Conservation (phyloP, 805 yeast genomes). For the Wickerhamomyces mucosus region DNA sequence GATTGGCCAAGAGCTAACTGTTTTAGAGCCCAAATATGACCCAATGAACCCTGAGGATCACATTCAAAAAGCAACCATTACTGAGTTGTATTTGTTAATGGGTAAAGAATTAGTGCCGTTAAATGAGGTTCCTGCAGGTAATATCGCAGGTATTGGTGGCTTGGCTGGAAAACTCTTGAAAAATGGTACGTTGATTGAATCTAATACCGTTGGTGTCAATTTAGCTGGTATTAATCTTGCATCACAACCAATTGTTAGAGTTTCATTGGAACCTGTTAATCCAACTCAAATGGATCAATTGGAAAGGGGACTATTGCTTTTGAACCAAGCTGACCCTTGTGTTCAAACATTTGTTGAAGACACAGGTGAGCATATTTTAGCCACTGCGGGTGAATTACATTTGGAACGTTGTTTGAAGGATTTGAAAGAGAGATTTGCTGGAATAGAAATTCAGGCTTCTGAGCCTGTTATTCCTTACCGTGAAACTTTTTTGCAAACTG, state of each 20-base stretch:
- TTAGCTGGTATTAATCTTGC: slow-evolving; percentile 66
- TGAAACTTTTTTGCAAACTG: slow-evolving; percentile 58
- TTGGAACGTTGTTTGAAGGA: slow-evolving; percentile 91
- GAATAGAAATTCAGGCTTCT: slow-evolving; percentile 75
- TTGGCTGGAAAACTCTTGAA: slow-evolving; percentile 74
- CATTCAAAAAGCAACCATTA: slow-evolving; percentile 46
- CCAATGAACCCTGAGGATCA: slow-evolving; percentile 52
- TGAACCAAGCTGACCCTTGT: slow-evolving; percentile 90
- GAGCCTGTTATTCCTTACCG: slow-evolving; percentile 92
- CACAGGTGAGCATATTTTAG: slow-evolving; percentile 85
- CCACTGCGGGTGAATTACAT: slow-evolving; percentile 96
- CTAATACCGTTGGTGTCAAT: slow-evolving; percentile 53
- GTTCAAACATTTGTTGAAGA: slow-evolving; percentile 81
- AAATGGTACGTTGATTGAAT: slow-evolving; percentile 71
- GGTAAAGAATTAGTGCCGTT: slow-evolving; percentile 81
- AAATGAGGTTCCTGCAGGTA: slow-evolving; percentile 84
- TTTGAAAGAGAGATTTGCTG: slow-evolving; percentile 83
- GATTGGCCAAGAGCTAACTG: slow-evolving; percentile 65
- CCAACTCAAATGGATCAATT: slow-evolving; percentile 71
- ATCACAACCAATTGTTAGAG: slow-evolving; percentile 87
- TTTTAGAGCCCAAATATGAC: slow-evolving; percentile 82
- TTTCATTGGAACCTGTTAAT: slow-evolving; percentile 90
- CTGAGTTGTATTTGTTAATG: slow-evolving; percentile 76
- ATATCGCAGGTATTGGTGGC: slow-evolving; percentile 90
- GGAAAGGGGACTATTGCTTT: slow-evolving; percentile 66